Evolutionary conservation across 768 basidiomycete species (phyloP).

Genomic region (Hygrocybe punicea): DNA sequence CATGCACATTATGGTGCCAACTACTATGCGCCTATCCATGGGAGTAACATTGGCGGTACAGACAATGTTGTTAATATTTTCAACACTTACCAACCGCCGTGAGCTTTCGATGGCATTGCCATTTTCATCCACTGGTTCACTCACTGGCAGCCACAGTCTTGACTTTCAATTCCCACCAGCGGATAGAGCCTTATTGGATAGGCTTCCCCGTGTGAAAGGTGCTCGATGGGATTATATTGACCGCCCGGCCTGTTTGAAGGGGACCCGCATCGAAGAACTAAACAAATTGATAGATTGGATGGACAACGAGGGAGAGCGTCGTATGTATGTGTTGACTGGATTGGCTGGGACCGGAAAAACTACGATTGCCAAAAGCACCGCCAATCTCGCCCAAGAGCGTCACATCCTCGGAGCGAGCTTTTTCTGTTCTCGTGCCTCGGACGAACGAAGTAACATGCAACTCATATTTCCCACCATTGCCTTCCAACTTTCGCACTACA

Average conservation of each 20-base stretch:
- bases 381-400: conserved; percentile 11
- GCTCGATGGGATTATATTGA: conserved; percentile 16
- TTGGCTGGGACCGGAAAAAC: conserved; percentile 26
- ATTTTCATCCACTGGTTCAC: no score
- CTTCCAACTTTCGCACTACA: conserved; percentile 18
- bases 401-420: conserved; percentile 26
- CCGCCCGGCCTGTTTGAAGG: conserved; percentile 17
- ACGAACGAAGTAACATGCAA: conserved; percentile 21
- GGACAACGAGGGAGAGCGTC: conserved; percentile 8
- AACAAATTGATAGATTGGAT: conserved; percentile 21
- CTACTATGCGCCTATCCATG: no score
- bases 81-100: no score
- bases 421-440: conserved; percentile 27
- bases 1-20: no score
- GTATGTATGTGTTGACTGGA: conserved; percentile 26
- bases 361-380: conserved; percentile 22
- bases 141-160: no score
- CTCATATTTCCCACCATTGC: conserved; percentile 27
- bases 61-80: no score
- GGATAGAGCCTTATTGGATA: conserved; percentile 8
- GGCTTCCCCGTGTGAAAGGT: conserved; percentile 16
- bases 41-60: no score
- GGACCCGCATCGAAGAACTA: conserved; percentile 21
- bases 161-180: neutral
- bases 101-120: no score